These are phyloP conservation scores for Amanita pseudoporphyria DNA, from an alignment of 768 basidiomycete genomes.

Conservation along the genomic window DNA sequence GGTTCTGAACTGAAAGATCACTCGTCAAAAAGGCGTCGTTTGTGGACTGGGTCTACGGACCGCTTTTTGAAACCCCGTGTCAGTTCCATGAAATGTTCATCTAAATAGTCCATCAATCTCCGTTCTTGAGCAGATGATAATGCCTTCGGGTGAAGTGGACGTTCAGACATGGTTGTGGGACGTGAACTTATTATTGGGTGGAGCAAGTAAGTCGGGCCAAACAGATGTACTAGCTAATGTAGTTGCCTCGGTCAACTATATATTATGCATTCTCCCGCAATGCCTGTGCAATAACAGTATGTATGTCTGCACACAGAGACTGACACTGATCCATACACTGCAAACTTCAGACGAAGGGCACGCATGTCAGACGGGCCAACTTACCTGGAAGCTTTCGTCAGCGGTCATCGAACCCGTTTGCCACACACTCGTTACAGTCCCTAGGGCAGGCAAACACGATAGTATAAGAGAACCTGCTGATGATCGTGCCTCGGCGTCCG, in stretches of 20 bases:
- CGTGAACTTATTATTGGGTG: background rate
- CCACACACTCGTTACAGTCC: conserved; percentile 78
- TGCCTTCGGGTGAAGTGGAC: conserved; percentile 12
- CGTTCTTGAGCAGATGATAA: conserved; percentile 52
- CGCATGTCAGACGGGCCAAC: conserved; percentile 14
- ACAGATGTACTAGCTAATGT: background rate
- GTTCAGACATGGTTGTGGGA: background rate
- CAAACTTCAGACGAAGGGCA: background rate
- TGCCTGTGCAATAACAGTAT: conserved; percentile 66
- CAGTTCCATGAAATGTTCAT: conserved; percentile 53
- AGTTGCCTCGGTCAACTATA: background rate
- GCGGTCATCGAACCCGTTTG: conserved; percentile 62
- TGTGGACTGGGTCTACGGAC: conserved; percentile 27
- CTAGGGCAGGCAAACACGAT: conserved; percentile 83
- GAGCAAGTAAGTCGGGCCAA: background rate
- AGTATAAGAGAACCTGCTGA: conserved; percentile 66
- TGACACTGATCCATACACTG: conserved; percentile 69
- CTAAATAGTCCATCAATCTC: conserved; percentile 53
- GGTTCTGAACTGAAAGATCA: conserved; percentile 32
- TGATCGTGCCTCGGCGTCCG: conserved; percentile 47
- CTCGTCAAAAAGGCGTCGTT: background rate
- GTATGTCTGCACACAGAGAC: conserved; percentile 64
- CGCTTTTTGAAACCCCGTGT: conserved; percentile 70
- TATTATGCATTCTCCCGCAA: conserved; percentile 32
- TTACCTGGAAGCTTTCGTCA: conserved; percentile 45